These are phyloP conservation scores for Psilocybe sp. DNA, from an alignment of 768 basidiomycete species.

Conservation along the genomic window DNA sequence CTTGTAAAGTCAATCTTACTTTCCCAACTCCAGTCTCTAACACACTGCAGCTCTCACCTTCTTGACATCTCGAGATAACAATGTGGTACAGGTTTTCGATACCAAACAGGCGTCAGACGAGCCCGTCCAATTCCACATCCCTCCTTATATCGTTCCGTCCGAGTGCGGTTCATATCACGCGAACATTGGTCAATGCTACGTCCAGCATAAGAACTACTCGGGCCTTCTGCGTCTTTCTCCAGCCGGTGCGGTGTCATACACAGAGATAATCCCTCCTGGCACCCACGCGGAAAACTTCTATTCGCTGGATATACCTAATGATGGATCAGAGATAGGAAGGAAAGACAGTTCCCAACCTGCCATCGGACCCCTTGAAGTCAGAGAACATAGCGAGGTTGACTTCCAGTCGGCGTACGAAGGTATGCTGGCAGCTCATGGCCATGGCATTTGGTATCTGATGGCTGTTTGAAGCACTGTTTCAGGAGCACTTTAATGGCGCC, in stretches of 20 bases:
- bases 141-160: slow-evolving; percentile 44
- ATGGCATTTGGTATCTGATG: slow-evolving; percentile 1
- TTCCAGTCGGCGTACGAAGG: slow-evolving; percentile 54
- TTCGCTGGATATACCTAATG: slow-evolving; percentile 32
- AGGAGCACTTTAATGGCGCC: slow-evolving; percentile 20
- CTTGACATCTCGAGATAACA: slow-evolving; percentile 58
- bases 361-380: slow-evolving; percentile 41
- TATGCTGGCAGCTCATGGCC: slow-evolving; percentile 25
- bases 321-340: neutral
- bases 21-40: too few relatives aligned
- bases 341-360: slow-evolving; percentile 26
- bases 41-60: slow-evolving; percentile 46
- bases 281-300: slow-evolving; percentile 14
- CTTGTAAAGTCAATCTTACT: neutral
- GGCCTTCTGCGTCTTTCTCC: slow-evolving; percentile 47
- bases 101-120: slow-evolving; percentile 39
- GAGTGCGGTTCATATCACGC: slow-evolving; percentile 18
- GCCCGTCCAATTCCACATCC: slow-evolving; percentile 41
- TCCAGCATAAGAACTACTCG: slow-evolving; percentile 27
- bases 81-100: slow-evolving; percentile 63
- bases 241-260: slow-evolving; percentile 42
- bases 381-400: slow-evolving; percentile 45
- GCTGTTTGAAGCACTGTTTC: slow-evolving; percentile 36
- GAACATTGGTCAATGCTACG: slow-evolving; percentile 30
- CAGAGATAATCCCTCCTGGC: slow-evolving; percentile 30